These are phyloP conservation scores for Solanum hybrid DNA, from an alignment of 305 asterid species.

Conservation along the genomic window DNA sequence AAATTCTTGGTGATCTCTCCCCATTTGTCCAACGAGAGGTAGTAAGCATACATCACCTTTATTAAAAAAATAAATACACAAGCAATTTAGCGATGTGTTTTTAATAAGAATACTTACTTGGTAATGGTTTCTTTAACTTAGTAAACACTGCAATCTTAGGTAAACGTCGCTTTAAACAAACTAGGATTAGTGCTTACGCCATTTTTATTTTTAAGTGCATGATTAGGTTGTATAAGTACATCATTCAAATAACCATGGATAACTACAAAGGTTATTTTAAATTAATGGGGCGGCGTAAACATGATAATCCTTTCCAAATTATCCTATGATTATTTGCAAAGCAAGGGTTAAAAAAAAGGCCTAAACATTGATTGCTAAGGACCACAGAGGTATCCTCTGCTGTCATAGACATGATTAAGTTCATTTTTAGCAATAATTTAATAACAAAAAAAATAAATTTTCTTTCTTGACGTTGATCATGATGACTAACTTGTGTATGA, in stretches of 20 bases:
- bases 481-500: background rate
- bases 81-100: background rate
- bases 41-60: background rate
- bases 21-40: background rate
- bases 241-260: background rate
- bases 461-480: constrained; percentile 14
- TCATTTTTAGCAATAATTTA: background rate
- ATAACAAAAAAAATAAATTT: background rate
- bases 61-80: no score
- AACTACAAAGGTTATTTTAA: background rate
- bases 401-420: background rate
- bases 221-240: background rate
- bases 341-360: background rate
- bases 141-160: background rate
- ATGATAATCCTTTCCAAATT: background rate
- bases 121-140: background rate
- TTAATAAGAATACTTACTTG: background rate
- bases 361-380: background rate
- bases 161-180: background rate
- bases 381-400: background rate
- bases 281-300: background rate
- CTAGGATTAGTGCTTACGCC: background rate
- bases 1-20: background rate
- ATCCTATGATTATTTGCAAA: background rate
- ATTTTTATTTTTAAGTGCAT: background rate